Percentiles rank a stretch among this genome's conserved stretches.
phyloP scores from a whole-genome alignment of 257 asterid species.

The Lantana camara region DNA sequence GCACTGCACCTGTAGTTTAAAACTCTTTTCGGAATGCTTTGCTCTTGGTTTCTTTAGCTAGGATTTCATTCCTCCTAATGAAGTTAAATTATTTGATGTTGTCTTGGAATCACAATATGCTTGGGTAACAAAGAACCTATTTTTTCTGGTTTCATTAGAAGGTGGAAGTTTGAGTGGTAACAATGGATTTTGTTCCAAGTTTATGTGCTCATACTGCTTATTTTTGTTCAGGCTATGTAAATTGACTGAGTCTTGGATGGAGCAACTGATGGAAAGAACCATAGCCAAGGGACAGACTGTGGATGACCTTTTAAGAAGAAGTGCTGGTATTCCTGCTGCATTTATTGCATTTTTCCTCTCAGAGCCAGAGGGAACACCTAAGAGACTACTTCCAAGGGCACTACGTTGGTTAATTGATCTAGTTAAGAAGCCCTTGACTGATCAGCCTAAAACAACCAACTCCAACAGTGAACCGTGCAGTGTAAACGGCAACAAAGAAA shows the following conservation, averaged over 20 bases:
- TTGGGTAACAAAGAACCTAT: no score
- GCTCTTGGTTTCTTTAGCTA: not conserved
- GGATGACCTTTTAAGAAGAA: conserved; percentile 93
- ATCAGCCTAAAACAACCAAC: conserved; percentile 44
- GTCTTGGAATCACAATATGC: conserved; percentile 11
- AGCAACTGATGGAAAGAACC: conserved; percentile 89
- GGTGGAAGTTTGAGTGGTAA: conserved; percentile 11
- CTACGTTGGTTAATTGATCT: conserved; percentile 78
- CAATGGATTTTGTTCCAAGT: conserved; percentile 10
- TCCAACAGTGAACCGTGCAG: conserved; percentile 24
- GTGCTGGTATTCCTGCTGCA: conserved; percentile 99
- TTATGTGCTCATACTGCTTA: conserved; percentile 34
- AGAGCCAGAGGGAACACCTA: conserved; percentile 97
- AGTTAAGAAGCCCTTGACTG: conserved; percentile 54
- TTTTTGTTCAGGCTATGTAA: conserved; percentile 72
- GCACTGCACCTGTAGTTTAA: not conserved
- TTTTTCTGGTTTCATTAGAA: conserved; percentile 20
- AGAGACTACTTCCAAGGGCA: conserved; percentile 88
- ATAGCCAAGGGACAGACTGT: conserved; percentile 92
- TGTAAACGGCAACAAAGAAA: conserved; percentile 44
- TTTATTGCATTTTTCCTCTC: conserved; percentile 92
- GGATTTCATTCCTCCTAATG: not conserved
- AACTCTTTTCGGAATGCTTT: not conserved
- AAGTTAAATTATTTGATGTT: conserved; percentile 1
- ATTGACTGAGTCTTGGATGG: conserved; percentile 94